A percentile compares a stretch with the other conserved stretches of the same genome.
These are phyloP conservation scores for Hypoxylon sp. DNA, from an alignment of 2,329 filamentous ascomycete genomes.

Conservation along the genomic window DNA sequence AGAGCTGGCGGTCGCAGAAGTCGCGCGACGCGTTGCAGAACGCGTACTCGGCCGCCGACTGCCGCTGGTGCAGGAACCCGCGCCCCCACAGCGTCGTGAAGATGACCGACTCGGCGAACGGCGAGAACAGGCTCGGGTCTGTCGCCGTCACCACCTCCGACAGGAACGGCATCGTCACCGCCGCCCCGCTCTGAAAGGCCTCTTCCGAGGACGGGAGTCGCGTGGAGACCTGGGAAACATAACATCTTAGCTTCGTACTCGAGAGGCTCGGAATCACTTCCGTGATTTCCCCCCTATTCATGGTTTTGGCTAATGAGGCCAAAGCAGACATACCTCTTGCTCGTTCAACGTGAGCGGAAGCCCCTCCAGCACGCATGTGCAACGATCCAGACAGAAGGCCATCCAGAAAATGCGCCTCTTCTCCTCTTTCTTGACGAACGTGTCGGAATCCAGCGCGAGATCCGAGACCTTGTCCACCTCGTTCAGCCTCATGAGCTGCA, in stretches of 20 bases:
- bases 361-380: slow-evolving; percentile 45
- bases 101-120: slow-evolving; percentile 47
- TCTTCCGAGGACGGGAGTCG: slow-evolving; percentile 48
- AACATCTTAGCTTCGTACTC: slow-evolving; percentile 7
- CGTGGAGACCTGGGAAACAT: slow-evolving; percentile 43
- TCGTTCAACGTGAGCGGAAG: slow-evolving; percentile 46
- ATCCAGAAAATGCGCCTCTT: slow-evolving; percentile 51
- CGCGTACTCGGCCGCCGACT: not conserved
- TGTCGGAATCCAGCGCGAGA: slow-evolving; percentile 16
- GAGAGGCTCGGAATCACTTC: not conserved
- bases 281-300: not conserved
- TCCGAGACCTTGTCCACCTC: slow-evolving; percentile 43
- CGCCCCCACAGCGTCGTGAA: slow-evolving; percentile 41
- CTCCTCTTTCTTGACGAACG: slow-evolving; percentile 47
- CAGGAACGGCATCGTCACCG: slow-evolving; percentile 41
- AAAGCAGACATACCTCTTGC: slow-evolving; percentile 27
- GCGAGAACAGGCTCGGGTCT: slow-evolving; percentile 19
- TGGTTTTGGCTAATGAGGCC: not conserved
- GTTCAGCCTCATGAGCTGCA: slow-evolving; percentile 48
- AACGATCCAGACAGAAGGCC: slow-evolving; percentile 49
- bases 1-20: slow-evolving; percentile 16
- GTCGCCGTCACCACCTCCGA: slow-evolving; percentile 41
- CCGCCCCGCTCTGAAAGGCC: slow-evolving; percentile 47
- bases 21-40: slow-evolving; percentile 2
- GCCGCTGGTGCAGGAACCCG: slow-evolving; percentile 12